Evolutionary conservation across 2,329 filamentous ascomycete genomes (phyloP).

Genomic region (Xylariaceae sp.): DNA sequence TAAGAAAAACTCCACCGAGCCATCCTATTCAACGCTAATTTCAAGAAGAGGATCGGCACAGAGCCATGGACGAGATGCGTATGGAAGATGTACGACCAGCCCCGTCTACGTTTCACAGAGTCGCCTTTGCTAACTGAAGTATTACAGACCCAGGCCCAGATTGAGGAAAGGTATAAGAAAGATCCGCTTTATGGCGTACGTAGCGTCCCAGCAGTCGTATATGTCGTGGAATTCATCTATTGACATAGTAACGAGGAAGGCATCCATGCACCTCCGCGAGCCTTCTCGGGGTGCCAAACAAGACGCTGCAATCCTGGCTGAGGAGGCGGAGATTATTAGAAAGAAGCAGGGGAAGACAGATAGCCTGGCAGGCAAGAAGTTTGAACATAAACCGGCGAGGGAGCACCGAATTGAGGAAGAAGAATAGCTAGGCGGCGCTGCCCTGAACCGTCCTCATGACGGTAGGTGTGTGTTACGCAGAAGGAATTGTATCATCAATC

Average conservation of each 20-base stretch:
- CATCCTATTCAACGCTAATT: neutral
- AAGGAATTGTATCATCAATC: too few relatives aligned
- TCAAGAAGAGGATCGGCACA: slow-evolving; percentile 33
- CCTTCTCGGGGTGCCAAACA: slow-evolving; percentile 37
- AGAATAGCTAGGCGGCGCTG: too few relatives aligned
- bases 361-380: slow-evolving; percentile 34
- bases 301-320: slow-evolving; percentile 39
- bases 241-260: slow-evolving; percentile 23
- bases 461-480: too few relatives aligned
- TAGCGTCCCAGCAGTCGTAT: neutral
- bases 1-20: slow-evolving; percentile 12
- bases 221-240: neutral
- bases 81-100: slow-evolving; percentile 33
- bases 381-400: slow-evolving; percentile 1
- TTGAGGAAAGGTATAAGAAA: slow-evolving; percentile 36
- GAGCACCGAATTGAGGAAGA: too few relatives aligned
- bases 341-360: slow-evolving; percentile 38
- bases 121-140: too few relatives aligned
- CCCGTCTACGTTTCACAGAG: neutral
- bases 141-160: slow-evolving; percentile 29
- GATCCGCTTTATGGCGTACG: slow-evolving; percentile 38
- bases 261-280: slow-evolving; percentile 36
- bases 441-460: too few relatives aligned
- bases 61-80: slow-evolving; percentile 36
- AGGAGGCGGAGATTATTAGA: slow-evolving; percentile 36